Conservation (phyloP, 805 yeast genomes). For the Kockiozyma suomiensis region DNA sequence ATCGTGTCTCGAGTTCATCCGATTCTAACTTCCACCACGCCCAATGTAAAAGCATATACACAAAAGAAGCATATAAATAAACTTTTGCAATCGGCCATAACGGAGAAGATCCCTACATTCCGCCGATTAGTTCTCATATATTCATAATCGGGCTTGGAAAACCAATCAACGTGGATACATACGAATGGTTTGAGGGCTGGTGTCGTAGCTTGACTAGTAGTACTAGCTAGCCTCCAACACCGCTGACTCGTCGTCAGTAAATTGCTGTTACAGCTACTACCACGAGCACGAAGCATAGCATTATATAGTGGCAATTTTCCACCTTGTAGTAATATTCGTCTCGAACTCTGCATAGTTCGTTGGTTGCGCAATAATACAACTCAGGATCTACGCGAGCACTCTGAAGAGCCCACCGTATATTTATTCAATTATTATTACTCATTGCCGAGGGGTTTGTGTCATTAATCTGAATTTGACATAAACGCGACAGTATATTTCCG, state of each 20-base stretch:
- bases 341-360: neutral
- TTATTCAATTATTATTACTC: too few species aligned
- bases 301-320: neutral
- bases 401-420: too few species aligned
- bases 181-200: slow-evolving; percentile 5
- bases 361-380: too few species aligned
- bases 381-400: too few species aligned
- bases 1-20: slow-evolving; percentile 18
- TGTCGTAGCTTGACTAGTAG: neutral
- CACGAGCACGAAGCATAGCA: too few species aligned
- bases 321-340: neutral
- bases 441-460: neutral
- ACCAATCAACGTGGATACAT: too few species aligned
- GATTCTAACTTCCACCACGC: slow-evolving; percentile 31
- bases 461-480: too few species aligned
- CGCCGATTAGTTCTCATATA: neutral
- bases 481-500: too few species aligned
- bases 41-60: slow-evolving; percentile 30
- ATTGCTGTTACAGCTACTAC: too few species aligned
- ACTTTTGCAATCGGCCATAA: slow-evolving; percentile 30
- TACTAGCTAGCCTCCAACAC: too few species aligned
- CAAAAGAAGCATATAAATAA: slow-evolving; percentile 26
- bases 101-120: slow-evolving; percentile 26
- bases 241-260: too few species aligned
- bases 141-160: too few species aligned